Conservation (phyloP, 108 stramenopile genomes). For the Parmales sp. region DNA sequence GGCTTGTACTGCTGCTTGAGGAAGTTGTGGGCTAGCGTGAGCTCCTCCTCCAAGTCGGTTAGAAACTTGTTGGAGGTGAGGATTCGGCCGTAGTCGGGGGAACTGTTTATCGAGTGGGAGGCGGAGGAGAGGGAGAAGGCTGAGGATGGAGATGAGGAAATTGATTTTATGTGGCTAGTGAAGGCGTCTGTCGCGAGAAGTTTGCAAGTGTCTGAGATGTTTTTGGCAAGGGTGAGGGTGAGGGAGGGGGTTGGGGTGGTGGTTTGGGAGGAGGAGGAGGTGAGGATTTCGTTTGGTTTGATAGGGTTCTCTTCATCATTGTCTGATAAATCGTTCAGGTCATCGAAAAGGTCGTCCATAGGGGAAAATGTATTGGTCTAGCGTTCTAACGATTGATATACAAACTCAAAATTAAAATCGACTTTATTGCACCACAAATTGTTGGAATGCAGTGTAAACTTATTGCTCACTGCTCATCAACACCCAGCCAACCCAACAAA, state of each 20-base stretch:
- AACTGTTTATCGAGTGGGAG: background rate
- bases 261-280: background rate
- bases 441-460: no score
- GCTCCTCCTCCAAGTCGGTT: constrained; percentile 43
- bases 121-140: background rate
- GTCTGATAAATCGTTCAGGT: constrained; percentile 69
- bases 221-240: background rate
- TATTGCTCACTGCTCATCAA: no score
- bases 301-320: constrained; percentile 37
- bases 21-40: constrained; percentile 38
- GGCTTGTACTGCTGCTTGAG: constrained; percentile 46
- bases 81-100: constrained; percentile 15
- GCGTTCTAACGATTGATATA: background rate
- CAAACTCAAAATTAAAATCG: background rate
- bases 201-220: background rate
- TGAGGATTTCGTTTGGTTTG: background rate
- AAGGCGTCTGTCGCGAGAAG: constrained; percentile 25
- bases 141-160: constrained; percentile 8
- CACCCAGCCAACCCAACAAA: no score
- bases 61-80: constrained; percentile 53
- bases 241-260: background rate
- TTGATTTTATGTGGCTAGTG: constrained; percentile 25
- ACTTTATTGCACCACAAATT: no score
- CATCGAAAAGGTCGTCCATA: constrained; percentile 63
- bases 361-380: constrained; percentile 34